A percentile compares a stretch with the other conserved stretches of the same genome.
Evolutionary conservation across 2,329 filamentous ascomycete genomes (phyloP).

Genomic region (Paramyrothecium roridum): DNA sequence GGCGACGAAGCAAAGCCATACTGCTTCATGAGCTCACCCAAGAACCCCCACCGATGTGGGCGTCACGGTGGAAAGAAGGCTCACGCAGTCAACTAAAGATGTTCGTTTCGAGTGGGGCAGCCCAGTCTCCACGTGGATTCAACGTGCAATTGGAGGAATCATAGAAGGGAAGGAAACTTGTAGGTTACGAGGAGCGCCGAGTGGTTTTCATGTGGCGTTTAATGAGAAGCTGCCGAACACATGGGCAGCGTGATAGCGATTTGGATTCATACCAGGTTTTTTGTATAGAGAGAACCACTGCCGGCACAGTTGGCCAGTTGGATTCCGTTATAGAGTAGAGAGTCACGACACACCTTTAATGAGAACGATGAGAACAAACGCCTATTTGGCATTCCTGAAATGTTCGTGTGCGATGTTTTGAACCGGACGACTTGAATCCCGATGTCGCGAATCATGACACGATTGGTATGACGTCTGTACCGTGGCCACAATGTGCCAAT

Average conservation of each 20-base stretch:
- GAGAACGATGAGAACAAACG: no score
- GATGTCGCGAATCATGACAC: no score
- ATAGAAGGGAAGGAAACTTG: neutral
- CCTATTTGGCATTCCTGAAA: no score
- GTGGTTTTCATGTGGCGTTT: neutral
- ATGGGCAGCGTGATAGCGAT: neutral
- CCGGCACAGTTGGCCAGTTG: neutral
- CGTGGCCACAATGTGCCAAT: no score
- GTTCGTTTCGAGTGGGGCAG: neutral
- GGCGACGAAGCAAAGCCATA: slow-evolving; percentile 42
- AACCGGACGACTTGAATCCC: no score
- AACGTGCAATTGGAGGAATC: no score
- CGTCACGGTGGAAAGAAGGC: slow-evolving; percentile 40
- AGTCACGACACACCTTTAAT: no score
- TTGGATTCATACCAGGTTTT: neutral
- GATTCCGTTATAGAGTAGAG: neutral
- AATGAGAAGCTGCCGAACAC: neutral
- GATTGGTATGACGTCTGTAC: no score
- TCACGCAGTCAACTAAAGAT: neutral
- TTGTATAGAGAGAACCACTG: no score
- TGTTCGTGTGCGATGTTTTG: no score
- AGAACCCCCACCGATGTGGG: slow-evolving; percentile 55
- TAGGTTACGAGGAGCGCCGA: neutral
- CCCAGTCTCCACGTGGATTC: neutral
- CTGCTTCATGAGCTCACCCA: slow-evolving; percentile 60